phyloP scores from a whole-genome alignment of 2,329 filamentous ascomycete species.

The Pyrenophora graminea region DNA sequence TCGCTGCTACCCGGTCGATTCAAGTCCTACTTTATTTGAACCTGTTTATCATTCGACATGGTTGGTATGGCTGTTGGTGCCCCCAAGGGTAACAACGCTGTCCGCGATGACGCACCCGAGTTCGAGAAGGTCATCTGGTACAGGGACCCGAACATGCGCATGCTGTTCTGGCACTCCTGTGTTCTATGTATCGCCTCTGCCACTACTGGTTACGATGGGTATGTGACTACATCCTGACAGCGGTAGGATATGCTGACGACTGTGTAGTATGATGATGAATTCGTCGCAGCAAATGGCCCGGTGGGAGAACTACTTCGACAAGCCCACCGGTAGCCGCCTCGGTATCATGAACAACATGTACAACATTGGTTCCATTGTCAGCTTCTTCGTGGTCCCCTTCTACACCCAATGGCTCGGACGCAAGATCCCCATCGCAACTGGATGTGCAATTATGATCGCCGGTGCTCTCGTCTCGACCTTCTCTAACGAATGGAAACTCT shows the following conservation, averaged over 20 bases:
- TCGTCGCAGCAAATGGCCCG: slow-evolving; percentile 48
- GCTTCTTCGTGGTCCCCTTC: slow-evolving; percentile 42
- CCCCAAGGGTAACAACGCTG: slow-evolving; percentile 30
- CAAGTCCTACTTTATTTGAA: background rate
- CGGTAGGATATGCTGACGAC: background rate
- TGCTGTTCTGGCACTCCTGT: slow-evolving; percentile 58
- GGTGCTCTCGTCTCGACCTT: slow-evolving; percentile 43
- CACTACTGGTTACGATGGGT: slow-evolving; percentile 62
- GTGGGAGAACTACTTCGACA: slow-evolving; percentile 47
- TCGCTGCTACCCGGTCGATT: background rate
- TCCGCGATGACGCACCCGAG: slow-evolving; percentile 54
- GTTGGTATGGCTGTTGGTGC: slow-evolving; percentile 21
- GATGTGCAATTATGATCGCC: slow-evolving; percentile 52
- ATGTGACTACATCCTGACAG: slow-evolving; percentile 17
- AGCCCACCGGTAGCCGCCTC: slow-evolving; percentile 46
- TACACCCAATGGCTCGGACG: slow-evolving; percentile 52
- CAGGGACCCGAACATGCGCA: slow-evolving; percentile 59
- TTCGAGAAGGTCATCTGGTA: slow-evolving; percentile 59
- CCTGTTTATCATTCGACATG: slow-evolving; percentile 10
- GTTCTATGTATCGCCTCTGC: slow-evolving; percentile 60
- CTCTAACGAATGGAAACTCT: slow-evolving; percentile 48
- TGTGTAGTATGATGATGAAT: slow-evolving; percentile 50
- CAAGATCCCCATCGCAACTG: slow-evolving; percentile 47
- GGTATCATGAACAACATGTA: slow-evolving; percentile 54
- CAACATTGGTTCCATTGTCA: slow-evolving; percentile 47